These are phyloP conservation scores for Russula vinacea DNA, from an alignment of 768 basidiomycete genomes.

Conservation along the genomic window DNA sequence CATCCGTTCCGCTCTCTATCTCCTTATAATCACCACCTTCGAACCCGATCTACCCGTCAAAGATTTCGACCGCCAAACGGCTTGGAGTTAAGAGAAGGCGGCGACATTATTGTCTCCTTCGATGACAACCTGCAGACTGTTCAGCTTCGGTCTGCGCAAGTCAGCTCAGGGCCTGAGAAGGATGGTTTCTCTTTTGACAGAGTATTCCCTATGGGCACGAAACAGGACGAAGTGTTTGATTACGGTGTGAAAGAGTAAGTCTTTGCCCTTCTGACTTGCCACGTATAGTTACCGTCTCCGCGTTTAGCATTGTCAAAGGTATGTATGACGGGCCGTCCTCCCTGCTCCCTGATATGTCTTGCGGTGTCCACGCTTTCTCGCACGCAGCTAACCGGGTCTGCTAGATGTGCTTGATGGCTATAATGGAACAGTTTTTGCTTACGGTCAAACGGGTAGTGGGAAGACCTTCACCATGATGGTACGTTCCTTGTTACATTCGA, in stretches of 20 bases:
- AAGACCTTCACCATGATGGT: conserved; percentile 99
- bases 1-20: conserved; percentile 20
- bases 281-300: conserved; percentile 12
- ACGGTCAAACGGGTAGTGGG: conserved; percentile 84
- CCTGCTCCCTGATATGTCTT: background rate
- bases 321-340: conserved; percentile 7
- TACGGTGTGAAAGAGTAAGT: conserved; percentile 96
- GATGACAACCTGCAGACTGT: conserved; percentile 84
- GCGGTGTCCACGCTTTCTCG: conserved; percentile 4
- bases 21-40: conserved; percentile 11
- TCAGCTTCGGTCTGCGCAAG: conserved; percentile 65
- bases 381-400: conserved; percentile 6
- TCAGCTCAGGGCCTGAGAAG: conserved; percentile 82
- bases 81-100: conserved; percentile 82
- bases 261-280: background rate
- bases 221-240: conserved; percentile 94
- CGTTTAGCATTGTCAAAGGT: conserved; percentile 84
- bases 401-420: conserved; percentile 97
- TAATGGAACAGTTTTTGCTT: conserved; percentile 93
- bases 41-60: conserved; percentile 7
- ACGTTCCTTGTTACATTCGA: conserved; percentile 28
- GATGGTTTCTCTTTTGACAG: conserved; percentile 98
- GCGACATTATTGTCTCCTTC: conserved; percentile 87
- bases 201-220: conserved; percentile 88
- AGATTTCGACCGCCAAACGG: conserved; percentile 96